Conservation (phyloP, 352 stramenopile genomes). For the Pythium volutum region DNA sequence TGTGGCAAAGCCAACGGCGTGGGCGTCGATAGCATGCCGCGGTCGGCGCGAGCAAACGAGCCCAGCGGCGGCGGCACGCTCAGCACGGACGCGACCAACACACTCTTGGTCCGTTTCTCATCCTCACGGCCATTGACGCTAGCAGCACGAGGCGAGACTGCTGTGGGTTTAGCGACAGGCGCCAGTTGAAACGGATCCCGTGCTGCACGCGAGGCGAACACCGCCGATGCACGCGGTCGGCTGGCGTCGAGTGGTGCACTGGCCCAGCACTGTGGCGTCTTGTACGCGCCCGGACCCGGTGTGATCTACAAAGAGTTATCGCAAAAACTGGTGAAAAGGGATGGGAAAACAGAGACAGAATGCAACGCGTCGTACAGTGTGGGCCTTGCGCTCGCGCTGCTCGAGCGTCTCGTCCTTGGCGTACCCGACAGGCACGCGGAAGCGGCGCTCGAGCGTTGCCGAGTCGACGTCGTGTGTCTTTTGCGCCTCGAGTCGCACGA, state of each 20-base stretch:
- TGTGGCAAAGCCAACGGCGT: neutral
- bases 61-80: slow-evolving; percentile 12
- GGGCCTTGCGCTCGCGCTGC: slow-evolving; percentile 18
- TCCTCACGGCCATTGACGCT: neutral
- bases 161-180: neutral
- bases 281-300: slow-evolving; percentile 54
- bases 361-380: slow-evolving; percentile 1
- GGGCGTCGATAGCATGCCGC: neutral
- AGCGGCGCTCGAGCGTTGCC: slow-evolving; percentile 45
- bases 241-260: neutral
- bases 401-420: slow-evolving; percentile 37
- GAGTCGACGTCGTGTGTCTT: slow-evolving; percentile 57
- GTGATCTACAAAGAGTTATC: slow-evolving; percentile 38
- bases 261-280: slow-evolving; percentile 32
- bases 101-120: neutral
- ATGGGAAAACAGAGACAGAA: no score
- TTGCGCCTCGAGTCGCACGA: slow-evolving; percentile 58
- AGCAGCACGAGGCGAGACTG: neutral
- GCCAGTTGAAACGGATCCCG: slow-evolving; percentile 26
- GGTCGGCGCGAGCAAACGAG: slow-evolving; percentile 18
- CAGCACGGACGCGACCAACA: slow-evolving; percentile 3
- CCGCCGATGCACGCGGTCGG: slow-evolving; percentile 11
- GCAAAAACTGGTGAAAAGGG: no score
- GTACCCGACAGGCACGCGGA: slow-evolving; percentile 50
- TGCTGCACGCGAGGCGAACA: slow-evolving; percentile 29